A percentile compares a stretch with the other conserved stretches of the same genome.
Conservation (phyloP, 2,329 filamentous ascomycete species). For the Colletotrichum chlorophyti region DNA sequence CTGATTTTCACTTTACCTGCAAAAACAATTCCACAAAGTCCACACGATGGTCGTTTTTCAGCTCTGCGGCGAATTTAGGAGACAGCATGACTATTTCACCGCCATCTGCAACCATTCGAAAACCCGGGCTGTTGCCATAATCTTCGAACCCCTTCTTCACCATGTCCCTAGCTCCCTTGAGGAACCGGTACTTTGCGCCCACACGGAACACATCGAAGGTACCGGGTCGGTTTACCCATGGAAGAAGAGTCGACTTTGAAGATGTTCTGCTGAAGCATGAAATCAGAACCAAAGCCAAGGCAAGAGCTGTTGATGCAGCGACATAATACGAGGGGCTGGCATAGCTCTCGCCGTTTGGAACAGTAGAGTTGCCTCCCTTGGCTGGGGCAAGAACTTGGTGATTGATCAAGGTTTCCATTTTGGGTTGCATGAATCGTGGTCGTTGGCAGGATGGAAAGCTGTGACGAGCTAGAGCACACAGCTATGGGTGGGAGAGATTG, state of each 20-base stretch:
- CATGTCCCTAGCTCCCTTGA: conserved; percentile 8
- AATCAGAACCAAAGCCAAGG: background rate
- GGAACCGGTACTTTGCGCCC: conserved; percentile 8
- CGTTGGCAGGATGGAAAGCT: too few species aligned
- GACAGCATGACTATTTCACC: conserved; percentile 13
- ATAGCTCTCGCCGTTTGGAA: background rate
- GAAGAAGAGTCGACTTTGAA: background rate
- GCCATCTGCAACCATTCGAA: conserved; percentile 7
- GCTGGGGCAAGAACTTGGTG: background rate
- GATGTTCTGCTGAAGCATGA: background rate
- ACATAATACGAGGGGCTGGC: background rate
- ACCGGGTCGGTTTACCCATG: conserved; percentile 6
- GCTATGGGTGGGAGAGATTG: too few species aligned
- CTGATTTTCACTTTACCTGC: background rate
- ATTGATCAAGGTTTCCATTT: background rate
- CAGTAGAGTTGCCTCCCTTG: background rate
- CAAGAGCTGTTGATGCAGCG: background rate
- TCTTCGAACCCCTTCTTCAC: background rate
- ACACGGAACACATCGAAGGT: background rate
- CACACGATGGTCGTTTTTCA: conserved; percentile 5
- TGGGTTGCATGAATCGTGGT: background rate
- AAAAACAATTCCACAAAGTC: conserved; percentile 4
- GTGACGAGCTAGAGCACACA: too few species aligned
- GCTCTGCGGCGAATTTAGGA: conserved; percentile 4
- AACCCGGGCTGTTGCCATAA: background rate